A percentile compares a stretch with the other conserved stretches of the same genome.
phyloP scores from a whole-genome alignment of 2,329 filamentous ascomycete genomes.

The Dothistroma pini region DNA sequence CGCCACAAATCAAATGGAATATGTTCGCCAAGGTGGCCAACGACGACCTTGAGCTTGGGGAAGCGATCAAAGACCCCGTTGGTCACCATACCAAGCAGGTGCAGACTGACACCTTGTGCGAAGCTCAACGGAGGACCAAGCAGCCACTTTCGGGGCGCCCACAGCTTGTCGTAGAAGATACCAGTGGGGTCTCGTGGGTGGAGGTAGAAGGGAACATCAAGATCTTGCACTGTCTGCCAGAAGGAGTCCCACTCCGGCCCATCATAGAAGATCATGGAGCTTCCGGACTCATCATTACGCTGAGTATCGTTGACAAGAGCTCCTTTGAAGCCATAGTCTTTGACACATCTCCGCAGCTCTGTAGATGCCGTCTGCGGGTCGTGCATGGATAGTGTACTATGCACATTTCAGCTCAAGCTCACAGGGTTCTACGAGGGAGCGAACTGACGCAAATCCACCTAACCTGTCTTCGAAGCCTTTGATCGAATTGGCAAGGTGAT shows the following conservation, averaged over 20 bases:
- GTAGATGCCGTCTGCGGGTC: slow-evolving; percentile 49
- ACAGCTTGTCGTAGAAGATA: slow-evolving; percentile 55
- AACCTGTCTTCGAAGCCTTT: slow-evolving; percentile 42
- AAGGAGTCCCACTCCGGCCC: slow-evolving; percentile 58
- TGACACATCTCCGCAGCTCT: slow-evolving; percentile 54
- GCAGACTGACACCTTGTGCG: slow-evolving; percentile 57
- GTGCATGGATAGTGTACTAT: slow-evolving; percentile 43
- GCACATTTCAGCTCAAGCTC: background rate
- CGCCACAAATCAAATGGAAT: slow-evolving; percentile 52
- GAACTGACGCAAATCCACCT: slow-evolving; percentile 41
- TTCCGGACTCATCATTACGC: slow-evolving; percentile 55
- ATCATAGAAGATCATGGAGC: slow-evolving; percentile 64
- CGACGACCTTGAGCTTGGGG: slow-evolving; percentile 46
- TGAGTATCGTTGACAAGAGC: slow-evolving; percentile 43
- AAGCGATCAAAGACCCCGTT: slow-evolving; percentile 50
- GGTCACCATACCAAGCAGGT: slow-evolving; percentile 52
- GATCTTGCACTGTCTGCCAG: slow-evolving; percentile 56
- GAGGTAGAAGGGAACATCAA: slow-evolving; percentile 63
- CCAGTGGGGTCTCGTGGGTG: slow-evolving; percentile 53
- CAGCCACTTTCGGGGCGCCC: slow-evolving; percentile 57
- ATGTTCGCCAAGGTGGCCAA: slow-evolving; percentile 49
- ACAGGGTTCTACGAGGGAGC: too few relatives aligned
- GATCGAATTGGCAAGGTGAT: slow-evolving; percentile 45
- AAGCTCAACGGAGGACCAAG: slow-evolving; percentile 59
- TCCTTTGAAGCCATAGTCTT: slow-evolving; percentile 41